Conservation (phyloP, 108 stramenopile species). For the Pelagomonas calceolata region DNA sequence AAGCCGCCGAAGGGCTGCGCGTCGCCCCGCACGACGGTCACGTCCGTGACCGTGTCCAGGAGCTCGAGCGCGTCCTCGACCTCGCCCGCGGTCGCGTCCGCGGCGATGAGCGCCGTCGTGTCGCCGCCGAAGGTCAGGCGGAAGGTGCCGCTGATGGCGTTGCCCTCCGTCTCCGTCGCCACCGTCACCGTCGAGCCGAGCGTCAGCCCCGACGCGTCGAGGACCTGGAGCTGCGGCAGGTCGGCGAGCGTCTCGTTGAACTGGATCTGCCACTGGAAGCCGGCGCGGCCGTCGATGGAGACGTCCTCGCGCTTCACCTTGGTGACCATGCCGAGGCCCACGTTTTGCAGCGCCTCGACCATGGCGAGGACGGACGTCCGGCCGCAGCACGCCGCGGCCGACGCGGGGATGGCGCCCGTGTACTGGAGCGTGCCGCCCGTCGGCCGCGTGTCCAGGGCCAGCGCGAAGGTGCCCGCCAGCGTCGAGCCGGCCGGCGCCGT, state of each 20-base stretch:
- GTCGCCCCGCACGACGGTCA: constrained; percentile 34
- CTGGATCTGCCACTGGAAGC: constrained; percentile 51
- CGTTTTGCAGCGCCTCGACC: constrained; percentile 47
- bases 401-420: constrained; percentile 49
- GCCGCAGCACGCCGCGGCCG: constrained; percentile 34
- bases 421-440: constrained; percentile 43
- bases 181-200: constrained; percentile 37
- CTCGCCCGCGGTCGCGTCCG: constrained; percentile 46
- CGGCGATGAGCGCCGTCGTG: constrained; percentile 45
- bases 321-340: constrained; percentile 27
- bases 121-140: constrained; percentile 51
- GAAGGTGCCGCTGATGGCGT: constrained; percentile 54
- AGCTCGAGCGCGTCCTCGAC: constrained; percentile 38
- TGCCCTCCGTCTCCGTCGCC: constrained; percentile 50
- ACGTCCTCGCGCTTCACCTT: background rate
- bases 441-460: constrained; percentile 41
- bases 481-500: constrained; percentile 25
- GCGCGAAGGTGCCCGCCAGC: constrained; percentile 42
- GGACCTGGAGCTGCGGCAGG: constrained; percentile 50
- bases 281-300: background rate
- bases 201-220: constrained; percentile 31
- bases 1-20: constrained; percentile 27
- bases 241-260: constrained; percentile 56
- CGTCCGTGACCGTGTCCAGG: constrained; percentile 45
- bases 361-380: constrained; percentile 39